Percentiles rank a stretch among this genome's conserved stretches.
phyloP scores from a whole-genome alignment of 139 green algal genomes.

The Chlorella vulgaris region DNA sequence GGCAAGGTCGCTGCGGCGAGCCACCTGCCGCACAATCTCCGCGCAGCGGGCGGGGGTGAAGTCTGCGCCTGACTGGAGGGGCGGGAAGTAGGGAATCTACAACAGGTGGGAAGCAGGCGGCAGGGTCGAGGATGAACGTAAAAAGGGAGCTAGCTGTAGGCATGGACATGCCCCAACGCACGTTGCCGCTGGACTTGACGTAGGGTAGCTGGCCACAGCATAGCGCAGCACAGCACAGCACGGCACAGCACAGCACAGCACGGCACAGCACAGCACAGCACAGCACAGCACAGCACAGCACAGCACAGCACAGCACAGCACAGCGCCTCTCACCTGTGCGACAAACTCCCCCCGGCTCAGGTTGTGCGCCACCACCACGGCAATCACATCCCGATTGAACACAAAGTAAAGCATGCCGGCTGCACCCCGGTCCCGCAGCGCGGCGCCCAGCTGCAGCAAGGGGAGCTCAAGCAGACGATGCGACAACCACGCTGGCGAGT shows the following conservation, averaged over 20 bases:
- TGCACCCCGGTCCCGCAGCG: background rate
- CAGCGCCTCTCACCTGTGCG: slow-evolving; percentile 65
- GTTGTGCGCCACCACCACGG: slow-evolving; percentile 91
- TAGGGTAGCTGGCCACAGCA: no score
- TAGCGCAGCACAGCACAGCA: no score
- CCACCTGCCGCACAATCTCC: slow-evolving; percentile 55
- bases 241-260: no score
- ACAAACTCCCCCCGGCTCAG: slow-evolving; percentile 91
- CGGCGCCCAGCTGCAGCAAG: slow-evolving; percentile 21
- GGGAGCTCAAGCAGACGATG: background rate
- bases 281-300: background rate
- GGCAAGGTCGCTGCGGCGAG: slow-evolving; percentile 35
- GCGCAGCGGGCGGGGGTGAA: slow-evolving; percentile 63
- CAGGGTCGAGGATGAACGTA: no score
- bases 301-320: background rate
- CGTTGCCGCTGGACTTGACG: no score
- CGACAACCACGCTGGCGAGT: background rate
- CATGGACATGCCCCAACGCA: no score
- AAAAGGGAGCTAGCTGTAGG: no score
- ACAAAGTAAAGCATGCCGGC: slow-evolving; percentile 98
- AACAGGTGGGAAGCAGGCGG: no score
- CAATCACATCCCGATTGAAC: slow-evolving; percentile 80
- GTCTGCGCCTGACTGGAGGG: slow-evolving; percentile 76
- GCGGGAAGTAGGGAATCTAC: slow-evolving; percentile 90
- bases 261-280: background rate